Conservation (phyloP, 2,329 filamentous ascomycete genomes). For the Trichophyton mentagrophytes region DNA sequence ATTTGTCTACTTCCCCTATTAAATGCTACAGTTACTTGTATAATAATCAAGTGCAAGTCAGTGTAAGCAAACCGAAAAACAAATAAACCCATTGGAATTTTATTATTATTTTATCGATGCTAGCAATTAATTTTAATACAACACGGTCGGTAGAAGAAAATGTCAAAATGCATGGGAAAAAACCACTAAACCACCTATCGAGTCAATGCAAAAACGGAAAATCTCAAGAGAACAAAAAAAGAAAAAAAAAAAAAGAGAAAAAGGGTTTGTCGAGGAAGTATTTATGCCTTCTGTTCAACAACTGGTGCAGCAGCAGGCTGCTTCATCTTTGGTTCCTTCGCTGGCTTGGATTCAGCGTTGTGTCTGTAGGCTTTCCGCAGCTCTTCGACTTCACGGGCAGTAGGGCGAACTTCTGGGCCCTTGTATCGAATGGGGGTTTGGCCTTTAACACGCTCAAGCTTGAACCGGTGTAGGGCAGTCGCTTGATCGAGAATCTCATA, state of each 20-base stretch:
- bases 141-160: too few relatives aligned
- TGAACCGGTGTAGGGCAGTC: conserved; percentile 38
- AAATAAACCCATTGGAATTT: background rate
- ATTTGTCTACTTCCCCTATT: background rate
- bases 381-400: conserved; percentile 25
- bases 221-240: background rate
- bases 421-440: conserved; percentile 38
- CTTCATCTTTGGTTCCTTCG: background rate
- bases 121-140: too few relatives aligned
- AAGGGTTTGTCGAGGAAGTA: background rate
- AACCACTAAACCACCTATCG: too few relatives aligned
- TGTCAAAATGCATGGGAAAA: too few relatives aligned
- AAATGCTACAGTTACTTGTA: background rate
- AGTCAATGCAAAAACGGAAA: too few relatives aligned
- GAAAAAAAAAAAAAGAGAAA: background rate
- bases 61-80: too few relatives aligned
- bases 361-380: background rate
- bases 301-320: background rate
- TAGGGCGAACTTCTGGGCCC: conserved; percentile 33
- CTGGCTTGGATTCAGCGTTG: background rate
- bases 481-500: conserved; percentile 28
- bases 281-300: background rate
- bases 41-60: too few relatives aligned
- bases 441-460: conserved; percentile 29
- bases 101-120: background rate